Evolutionary conservation across 1,284 basidiomycete species (phyloP).

Genomic region (Rhodotorula sp.): DNA sequence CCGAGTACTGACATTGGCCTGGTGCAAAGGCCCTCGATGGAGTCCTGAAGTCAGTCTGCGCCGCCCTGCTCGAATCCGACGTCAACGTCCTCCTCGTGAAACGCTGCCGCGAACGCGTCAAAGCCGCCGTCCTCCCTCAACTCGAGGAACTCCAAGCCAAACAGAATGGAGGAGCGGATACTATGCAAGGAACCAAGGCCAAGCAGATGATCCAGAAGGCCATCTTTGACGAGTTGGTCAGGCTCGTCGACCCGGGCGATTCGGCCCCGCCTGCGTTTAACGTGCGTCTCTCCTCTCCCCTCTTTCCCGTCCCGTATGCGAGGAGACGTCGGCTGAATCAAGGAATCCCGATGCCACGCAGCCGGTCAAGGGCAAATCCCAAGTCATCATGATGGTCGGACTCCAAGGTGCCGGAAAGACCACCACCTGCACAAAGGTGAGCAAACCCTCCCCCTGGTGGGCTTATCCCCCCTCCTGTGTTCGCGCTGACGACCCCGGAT

Average conservation of each 20-base stretch:
- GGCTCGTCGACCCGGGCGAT: constrained; percentile 71
- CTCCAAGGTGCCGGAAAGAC: constrained; percentile 98
- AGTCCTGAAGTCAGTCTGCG: constrained; percentile 90
- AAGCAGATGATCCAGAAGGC: constrained; percentile 89
- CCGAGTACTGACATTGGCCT: constrained; percentile 15
- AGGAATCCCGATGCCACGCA: constrained; percentile 52
- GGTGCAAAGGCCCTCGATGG: constrained; percentile 77
- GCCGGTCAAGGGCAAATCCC: constrained; percentile 89
- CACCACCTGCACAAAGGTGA: constrained; percentile 85
- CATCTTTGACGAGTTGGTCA: constrained; percentile 94
- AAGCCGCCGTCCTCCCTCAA: constrained; percentile 73
- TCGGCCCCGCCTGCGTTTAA: constrained; percentile 26
- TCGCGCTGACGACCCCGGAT: neutral
- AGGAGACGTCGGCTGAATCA: neutral
- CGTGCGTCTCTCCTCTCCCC: constrained; percentile 33
- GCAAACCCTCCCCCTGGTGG: neutral
- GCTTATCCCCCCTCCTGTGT: neutral
- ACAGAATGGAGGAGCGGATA: constrained; percentile 56
- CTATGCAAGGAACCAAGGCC: constrained; percentile 60
- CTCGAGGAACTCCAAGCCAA: constrained; percentile 70
- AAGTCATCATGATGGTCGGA: constrained; percentile 97
- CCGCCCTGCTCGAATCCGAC: constrained; percentile 91
- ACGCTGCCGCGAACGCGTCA: constrained; percentile 82
- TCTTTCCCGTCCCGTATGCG: neutral
- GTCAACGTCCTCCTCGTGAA: constrained; percentile 97